These are phyloP conservation scores for Lentinula sp. DNA, from an alignment of 768 basidiomycete genomes.

Conservation along the genomic window DNA sequence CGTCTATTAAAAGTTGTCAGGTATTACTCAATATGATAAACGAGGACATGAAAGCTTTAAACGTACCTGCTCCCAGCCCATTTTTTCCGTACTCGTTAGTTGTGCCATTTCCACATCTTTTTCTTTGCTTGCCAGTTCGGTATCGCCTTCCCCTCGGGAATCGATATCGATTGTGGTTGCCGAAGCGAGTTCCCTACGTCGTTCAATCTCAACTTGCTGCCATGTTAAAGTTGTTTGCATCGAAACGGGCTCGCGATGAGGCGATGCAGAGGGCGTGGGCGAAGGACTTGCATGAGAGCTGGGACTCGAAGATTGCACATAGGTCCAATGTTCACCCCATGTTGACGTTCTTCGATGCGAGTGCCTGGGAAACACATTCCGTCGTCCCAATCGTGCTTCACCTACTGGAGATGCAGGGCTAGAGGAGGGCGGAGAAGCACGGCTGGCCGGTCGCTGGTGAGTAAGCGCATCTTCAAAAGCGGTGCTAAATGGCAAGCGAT, in stretches of 20 bases:
- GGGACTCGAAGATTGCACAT: background rate
- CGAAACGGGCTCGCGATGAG: background rate
- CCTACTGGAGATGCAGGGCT: background rate
- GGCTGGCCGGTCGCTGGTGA: background rate
- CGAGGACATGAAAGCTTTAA: background rate
- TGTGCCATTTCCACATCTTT: background rate
- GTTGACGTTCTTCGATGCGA: background rate
- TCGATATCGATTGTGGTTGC: background rate
- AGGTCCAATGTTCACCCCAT: background rate
- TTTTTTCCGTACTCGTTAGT: background rate
- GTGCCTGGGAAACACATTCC: background rate
- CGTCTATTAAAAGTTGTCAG: background rate
- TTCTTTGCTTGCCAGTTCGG: background rate
- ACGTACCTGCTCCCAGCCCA: conserved; percentile 2
- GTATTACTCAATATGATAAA: background rate
- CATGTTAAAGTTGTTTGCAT: background rate
- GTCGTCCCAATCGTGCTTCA: background rate
- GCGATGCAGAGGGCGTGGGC: background rate
- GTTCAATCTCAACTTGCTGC: background rate
- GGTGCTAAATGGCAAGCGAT: too few relatives aligned
- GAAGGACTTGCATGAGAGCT: background rate
- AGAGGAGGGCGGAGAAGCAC: background rate
- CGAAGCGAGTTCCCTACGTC: background rate
- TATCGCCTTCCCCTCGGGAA: background rate
- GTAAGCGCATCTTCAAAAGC: background rate